Base-by-base conservation (phyloP, 2,329 filamentous ascomycete species). In the Alternaria viburni region DNA sequence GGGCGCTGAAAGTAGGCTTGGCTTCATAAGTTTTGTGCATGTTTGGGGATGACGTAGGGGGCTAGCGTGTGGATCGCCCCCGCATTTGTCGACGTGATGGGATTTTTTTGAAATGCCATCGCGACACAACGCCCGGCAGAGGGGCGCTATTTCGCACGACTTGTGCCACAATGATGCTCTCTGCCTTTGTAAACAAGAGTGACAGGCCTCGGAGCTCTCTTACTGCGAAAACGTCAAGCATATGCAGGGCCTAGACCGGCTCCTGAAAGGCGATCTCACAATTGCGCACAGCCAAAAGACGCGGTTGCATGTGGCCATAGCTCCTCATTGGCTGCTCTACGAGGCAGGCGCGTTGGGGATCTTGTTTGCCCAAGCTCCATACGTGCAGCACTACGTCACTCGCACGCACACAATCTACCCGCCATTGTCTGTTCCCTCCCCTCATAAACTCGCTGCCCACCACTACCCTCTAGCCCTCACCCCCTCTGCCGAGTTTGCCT, bases 351-450 rank as follows among this genome's bases (percentile, higher is more conserved):
- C 67, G 58, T 36, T 65, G 57, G 62, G 59, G 61, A 64, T 58
- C 68, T 70, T 70, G 68, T 70, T 70, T 66, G 68, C 51, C 61
- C 45, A 54, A 64, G 59, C 59, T 59, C 54, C 55, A 23, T 67
- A 74, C 69, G 72, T 74, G 67, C 65, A 68, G 61, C 32, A 66
- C 68, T 75, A 79, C 76, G 75, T 77, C 74, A 76, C 72, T 57
- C 12, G 19, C 59, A 67, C 66, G 64, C 62, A 62, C 47, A 64
- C 56, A 30, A 47, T 56, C 58, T 62, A 49, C 57, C 59, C 62
- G 59, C 66, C 65, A 65, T 72, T 69, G 71, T 72, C 62, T 68
- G 50, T 64, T 65, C 69, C 70, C 71, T 70, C 69, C 70, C 71
- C 71, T 71, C 72, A 66, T 76, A 75, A 75, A 66, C 54, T 49